Base-by-base conservation (phyloP, 805 yeast genomes). In the Yarrowia divulgata region DNA sequence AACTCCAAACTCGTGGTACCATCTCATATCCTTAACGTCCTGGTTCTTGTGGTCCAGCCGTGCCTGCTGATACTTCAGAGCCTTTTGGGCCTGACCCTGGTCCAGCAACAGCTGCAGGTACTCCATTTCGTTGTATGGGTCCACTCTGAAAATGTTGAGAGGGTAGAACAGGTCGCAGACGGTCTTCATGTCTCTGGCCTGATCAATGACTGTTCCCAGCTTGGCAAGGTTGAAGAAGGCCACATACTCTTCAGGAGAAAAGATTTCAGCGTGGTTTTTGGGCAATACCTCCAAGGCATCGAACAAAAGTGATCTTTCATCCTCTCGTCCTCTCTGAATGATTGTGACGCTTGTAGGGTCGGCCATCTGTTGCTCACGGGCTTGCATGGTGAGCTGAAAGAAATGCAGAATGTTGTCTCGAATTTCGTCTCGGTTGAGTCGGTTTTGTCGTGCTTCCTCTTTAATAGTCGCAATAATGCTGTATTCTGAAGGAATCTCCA, bases 71-170 rank as follows among this genome's bases (percentile, higher is more conserved):
- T 60, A 60, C 8, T 9, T 23, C 16, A 60, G 42, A 8, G 66
- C 52, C 16, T 19, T 34, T 14, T 34, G 42, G 14, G 66, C 52
- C n/a, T 60, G 40, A 14, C 45, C 49, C 23, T 39, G 9, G 68
- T 63, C 68, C 48, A 63, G 48, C 29, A 63, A 12, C 23, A 63
- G 29, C 32, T 63, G 68, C 37, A 63, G 48, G 18, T 63, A 63
- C 57, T 63, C 68, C 68, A 63, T 63, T 23, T 63, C 68, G 39
- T 63, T 63, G 68, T 63, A 63, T 1, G 68, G 68, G 9, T 63
- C 68, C 19, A 63, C 39, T 19, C 68, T 19, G 29, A 63, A 63
- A 8, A 32, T 23, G 19, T 37, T 29, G 14, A 63, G 55, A 9
- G 57, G 57, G 32, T 63, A 63, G n/a, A 63, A 48, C n/a, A 48